Conservation (phyloP, 129 eudicot species). For the Smallanthus sonchifolius region DNA sequence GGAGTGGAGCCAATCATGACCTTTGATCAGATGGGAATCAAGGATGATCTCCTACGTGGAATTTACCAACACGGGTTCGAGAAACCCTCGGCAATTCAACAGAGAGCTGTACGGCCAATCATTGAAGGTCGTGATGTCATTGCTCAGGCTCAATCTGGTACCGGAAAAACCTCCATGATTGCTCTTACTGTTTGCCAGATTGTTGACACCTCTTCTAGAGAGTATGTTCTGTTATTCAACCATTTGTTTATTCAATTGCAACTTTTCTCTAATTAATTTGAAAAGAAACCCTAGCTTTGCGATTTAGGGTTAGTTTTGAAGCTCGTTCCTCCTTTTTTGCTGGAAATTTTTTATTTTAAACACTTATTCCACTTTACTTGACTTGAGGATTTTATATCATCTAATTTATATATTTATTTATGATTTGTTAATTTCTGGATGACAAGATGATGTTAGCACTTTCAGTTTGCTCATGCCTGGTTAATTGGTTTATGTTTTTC, state of each 20-base stretch:
- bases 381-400: background rate
- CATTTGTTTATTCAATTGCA: background rate
- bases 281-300: slow-evolving; percentile 4
- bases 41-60: slow-evolving; percentile 86
- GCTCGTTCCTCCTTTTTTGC: background rate
- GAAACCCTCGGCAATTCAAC: slow-evolving; percentile 96
- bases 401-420: background rate
- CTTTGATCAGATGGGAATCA: slow-evolving; percentile 94
- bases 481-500: background rate
- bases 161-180: slow-evolving; percentile 97
- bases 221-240: slow-evolving; percentile 37
- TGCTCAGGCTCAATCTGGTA: slow-evolving; percentile 97
- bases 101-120: slow-evolving; percentile 81
- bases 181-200: slow-evolving; percentile 91
- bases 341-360: background rate
- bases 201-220: slow-evolving; percentile 73
- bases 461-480: background rate
- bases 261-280: background rate
- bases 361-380: background rate
- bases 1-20: slow-evolving; percentile 84
- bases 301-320: slow-evolving; percentile 1
- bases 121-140: slow-evolving; percentile 91
- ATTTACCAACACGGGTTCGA: slow-evolving; percentile 87
- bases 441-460: background rate
- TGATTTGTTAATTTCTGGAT: background rate